Evolutionary conservation across 805 yeast genomes (phyloP).

Genomic region (Candida silvatica): DNA sequence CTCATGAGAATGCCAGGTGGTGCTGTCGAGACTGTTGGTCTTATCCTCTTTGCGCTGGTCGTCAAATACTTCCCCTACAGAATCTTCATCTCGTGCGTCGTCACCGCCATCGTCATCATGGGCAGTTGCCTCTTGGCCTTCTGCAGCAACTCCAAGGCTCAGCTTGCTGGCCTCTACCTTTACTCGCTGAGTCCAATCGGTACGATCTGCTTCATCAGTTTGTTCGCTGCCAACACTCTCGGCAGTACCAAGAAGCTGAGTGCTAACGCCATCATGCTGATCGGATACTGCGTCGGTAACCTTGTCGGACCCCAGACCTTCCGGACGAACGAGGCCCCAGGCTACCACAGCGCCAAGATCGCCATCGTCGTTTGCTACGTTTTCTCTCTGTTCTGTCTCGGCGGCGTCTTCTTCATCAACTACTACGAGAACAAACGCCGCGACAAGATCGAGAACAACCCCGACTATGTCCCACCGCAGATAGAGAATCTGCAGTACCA

Average conservation of each 20-base stretch:
- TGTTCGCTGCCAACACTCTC: conserved; percentile 38
- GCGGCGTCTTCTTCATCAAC: conserved; percentile 5
- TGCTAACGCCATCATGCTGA: conserved; percentile 33
- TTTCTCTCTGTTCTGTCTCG: conserved; percentile 5
- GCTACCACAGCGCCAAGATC: conserved; percentile 7
- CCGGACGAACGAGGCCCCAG: conserved; percentile 33
- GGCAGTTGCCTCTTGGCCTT: conserved; percentile 27
- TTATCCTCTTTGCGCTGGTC: conserved; percentile 3
- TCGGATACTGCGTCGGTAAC: conserved; percentile 48
- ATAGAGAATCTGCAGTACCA: conserved; percentile 10
- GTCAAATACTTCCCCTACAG: conserved; percentile 6
- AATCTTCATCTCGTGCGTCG: conserved; percentile 14
- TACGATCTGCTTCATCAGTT: conserved; percentile 17
- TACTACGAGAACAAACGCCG: conserved; percentile 25
- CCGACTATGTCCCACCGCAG: conserved; percentile 5
- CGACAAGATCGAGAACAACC: conserved; percentile 5
- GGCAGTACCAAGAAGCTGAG: conserved; percentile 51
- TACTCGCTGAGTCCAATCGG: conserved; percentile 17
- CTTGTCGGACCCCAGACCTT: conserved; percentile 48
- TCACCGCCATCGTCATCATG: conserved; percentile 15
- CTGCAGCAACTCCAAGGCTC: conserved; percentile 16
- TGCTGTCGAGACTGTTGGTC: conserved; percentile 12
- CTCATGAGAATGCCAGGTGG: conserved; percentile 15
- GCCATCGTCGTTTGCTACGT: conserved; percentile 10
- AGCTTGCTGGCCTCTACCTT: conserved; percentile 16